Evolutionary conservation across 345 rosid species (phyloP), one percentile per base, ranked within the genome.

Genomic region (Zanthoxylum bungeanum): DNA sequence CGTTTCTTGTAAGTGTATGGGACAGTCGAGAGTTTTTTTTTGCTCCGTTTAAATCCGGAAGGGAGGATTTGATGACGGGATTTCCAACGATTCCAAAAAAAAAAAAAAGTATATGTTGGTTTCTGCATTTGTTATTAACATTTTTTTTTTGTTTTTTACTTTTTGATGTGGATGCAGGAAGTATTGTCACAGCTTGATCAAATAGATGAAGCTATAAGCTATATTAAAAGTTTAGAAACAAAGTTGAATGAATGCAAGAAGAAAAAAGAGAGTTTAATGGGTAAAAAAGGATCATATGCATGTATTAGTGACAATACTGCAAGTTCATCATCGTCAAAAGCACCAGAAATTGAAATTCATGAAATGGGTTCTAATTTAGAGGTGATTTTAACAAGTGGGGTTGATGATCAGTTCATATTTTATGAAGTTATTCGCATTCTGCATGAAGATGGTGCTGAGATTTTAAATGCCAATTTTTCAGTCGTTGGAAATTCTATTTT

Each of bases 121-220:
- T n/a, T n/a, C n/a, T n/a, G n/a, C n/a, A n/a, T n/a, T n/a, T n/a
- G n/a, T n/a, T n/a, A n/a, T n/a, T n/a, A n/a, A n/a, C n/a, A n/a
- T n/a, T 14, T 44, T 14, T 44, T 36, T 9, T 36, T 34, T 34
- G 4, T 12, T 17, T 42, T 44, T 44, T 44, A 3, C 27, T 60
- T 51, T 19, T 4, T 17, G 12, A 5, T 60, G 30, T 25, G 60
- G 19, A 4, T 11, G 72, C 76, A 87, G 91, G 85, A 81, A 61
- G 22, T 64, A 73, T 34, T 66, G 56, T 46, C 84, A 7, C 65
- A 84, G 52, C 88, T 89, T 8, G 88, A 84, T 50, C 89, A 82
- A 57, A 70, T 88, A 72, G 92, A 88, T 76, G 88, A 77, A 67
- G 86, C 89, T 2, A 76, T 76, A 55, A 74, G 39, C 37, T 78